Conservation (phyloP, 2,329 filamentous ascomycete species). For the Tolypocladium tundrense region DNA sequence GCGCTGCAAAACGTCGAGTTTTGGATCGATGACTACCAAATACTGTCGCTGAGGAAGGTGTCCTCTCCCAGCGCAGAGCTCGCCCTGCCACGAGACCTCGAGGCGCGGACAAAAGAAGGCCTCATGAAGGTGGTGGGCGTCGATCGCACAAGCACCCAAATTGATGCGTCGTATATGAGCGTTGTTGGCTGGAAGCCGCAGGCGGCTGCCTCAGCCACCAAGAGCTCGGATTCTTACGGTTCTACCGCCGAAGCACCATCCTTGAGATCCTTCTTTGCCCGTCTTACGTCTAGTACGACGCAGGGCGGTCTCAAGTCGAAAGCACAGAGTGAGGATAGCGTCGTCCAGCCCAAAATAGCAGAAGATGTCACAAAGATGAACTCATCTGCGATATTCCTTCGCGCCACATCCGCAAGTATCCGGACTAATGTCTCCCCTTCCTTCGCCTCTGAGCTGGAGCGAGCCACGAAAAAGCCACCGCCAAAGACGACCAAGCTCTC, state of each 20-base stretch:
- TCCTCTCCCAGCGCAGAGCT: constrained; percentile 67
- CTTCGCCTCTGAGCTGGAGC: constrained; percentile 78
- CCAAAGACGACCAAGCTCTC: constrained; percentile 79
- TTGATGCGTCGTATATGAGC: constrained; percentile 83
- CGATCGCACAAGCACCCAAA: constrained; percentile 78
- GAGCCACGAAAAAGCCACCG: constrained; percentile 94
- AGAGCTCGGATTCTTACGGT: constrained; percentile 38
- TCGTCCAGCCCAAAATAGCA: constrained; percentile 49
- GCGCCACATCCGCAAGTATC: constrained; percentile 76
- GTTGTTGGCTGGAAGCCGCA: constrained; percentile 74
- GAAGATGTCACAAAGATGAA: constrained; percentile 64
- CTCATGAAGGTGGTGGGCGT: constrained; percentile 81
- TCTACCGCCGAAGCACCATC: constrained; percentile 41
- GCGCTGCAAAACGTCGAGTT: constrained; percentile 80
- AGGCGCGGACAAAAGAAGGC: constrained; percentile 73
- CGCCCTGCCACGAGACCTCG: constrained; percentile 65
- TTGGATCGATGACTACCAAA: constrained; percentile 77
- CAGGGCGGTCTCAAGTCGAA: constrained; percentile 42
- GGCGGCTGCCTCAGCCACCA: constrained; percentile 25
- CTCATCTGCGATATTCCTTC: constrained; percentile 74
- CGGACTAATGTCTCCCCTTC: constrained; percentile 61
- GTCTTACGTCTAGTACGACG: constrained; percentile 51
- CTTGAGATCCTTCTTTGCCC: constrained; percentile 69
- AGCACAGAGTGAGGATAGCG: constrained; percentile 51
- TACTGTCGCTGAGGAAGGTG: constrained; percentile 75